Evolutionary conservation across 2,329 filamentous ascomycete species (phyloP).

Genomic region (Hymenoscyphus scutula): DNA sequence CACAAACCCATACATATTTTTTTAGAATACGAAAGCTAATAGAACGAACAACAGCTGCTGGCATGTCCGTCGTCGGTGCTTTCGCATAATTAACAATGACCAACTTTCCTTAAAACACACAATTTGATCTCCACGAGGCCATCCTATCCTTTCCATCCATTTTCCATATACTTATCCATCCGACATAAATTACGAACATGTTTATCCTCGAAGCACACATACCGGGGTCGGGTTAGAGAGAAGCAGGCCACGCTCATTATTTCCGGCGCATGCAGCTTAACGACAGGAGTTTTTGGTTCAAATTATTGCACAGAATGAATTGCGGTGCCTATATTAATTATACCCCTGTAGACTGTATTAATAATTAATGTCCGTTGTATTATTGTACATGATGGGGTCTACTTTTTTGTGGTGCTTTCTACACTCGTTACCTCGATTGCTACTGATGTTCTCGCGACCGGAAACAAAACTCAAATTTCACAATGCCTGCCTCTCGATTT

Average conservation of each 20-base stretch:
- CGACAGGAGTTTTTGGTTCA: not conserved
- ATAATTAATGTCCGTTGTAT: not conserved
- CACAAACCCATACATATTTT: not conserved
- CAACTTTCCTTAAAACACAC: not conserved
- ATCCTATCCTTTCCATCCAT: not conserved
- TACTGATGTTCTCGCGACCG: not conserved
- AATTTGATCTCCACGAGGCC: not conserved
- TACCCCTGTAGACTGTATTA: not conserved
- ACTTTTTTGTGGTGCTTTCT: not conserved
- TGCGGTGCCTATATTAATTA: not conserved
- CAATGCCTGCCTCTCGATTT: not conserved
- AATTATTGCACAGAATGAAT: not conserved
- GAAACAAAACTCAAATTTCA: not conserved
- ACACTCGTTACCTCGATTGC: not conserved
- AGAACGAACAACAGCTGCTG: conserved; percentile 5
- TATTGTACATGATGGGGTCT: too few species aligned
- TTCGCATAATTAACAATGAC: conserved; percentile 10
- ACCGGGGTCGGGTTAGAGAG: not conserved
- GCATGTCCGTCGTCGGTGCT: conserved; percentile 19
- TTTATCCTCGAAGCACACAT: not conserved
- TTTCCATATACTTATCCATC: not conserved
- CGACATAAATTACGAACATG: not conserved
- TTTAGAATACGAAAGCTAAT: not conserved
- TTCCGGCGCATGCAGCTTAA: not conserved
- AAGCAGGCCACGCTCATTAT: conserved; percentile 1